A percentile compares a stretch with the other conserved stretches of the same genome.
Conservation (phyloP, 495 filamentous ascomycete species). For the Penicillium silybi region DNA sequence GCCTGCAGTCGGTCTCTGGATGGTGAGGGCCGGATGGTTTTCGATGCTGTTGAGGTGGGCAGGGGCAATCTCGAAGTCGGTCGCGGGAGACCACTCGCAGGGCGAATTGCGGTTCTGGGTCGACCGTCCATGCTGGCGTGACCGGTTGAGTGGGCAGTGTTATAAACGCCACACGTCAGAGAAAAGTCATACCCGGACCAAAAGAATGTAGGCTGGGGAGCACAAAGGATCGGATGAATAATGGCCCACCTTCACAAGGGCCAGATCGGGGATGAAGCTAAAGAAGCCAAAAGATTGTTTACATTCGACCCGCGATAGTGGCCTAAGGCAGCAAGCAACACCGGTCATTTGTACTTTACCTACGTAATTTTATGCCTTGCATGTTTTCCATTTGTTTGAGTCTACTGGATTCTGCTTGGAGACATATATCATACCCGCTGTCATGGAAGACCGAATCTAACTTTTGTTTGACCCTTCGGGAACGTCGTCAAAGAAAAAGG, state of each 20-base stretch:
- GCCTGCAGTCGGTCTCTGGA: conserved; percentile 42
- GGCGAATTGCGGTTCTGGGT: conserved; percentile 24
- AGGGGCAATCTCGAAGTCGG: conserved; percentile 40
- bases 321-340: conserved; percentile 19
- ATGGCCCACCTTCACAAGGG: not conserved
- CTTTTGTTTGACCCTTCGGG: not conserved
- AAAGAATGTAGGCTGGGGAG: conserved; percentile 11
- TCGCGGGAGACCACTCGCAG: conserved; percentile 40
- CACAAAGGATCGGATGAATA: conserved; percentile 4
- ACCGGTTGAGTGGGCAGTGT: not conserved
- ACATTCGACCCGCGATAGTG: conserved; percentile 19
- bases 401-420: not conserved
- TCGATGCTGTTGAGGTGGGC: conserved; percentile 33
- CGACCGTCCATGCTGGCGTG: conserved; percentile 33
- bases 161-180: conserved; percentile 8
- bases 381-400: not conserved
- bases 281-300: conserved; percentile 17
- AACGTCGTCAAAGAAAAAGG: not conserved
- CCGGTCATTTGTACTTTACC: not conserved
- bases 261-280: not conserved
- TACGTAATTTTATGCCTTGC: not conserved
- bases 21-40: conserved; percentile 40
- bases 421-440: not conserved
- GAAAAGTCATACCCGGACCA: conserved; percentile 1
- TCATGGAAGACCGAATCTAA: not conserved